These are phyloP conservation scores for Suillus plorans DNA, from an alignment of 768 basidiomycete genomes.

Conservation along the genomic window DNA sequence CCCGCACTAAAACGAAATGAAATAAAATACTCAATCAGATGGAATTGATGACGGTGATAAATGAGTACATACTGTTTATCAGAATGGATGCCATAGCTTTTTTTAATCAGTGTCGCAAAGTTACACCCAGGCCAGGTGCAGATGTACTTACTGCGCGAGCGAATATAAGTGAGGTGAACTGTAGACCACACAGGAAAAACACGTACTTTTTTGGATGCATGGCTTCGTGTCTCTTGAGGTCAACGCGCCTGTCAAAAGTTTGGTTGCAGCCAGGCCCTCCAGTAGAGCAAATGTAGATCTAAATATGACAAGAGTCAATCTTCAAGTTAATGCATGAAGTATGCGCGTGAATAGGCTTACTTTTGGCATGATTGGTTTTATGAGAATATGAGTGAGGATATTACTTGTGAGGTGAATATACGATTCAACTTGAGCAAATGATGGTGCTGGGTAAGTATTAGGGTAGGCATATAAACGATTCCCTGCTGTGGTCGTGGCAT, in stretches of 20 bases:
- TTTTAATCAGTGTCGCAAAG: slow-evolving; percentile 20
- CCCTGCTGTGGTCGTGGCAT: neutral
- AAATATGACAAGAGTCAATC: neutral
- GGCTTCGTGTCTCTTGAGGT: no score
- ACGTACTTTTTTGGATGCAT: no score
- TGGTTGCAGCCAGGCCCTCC: slow-evolving; percentile 9
- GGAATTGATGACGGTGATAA: no score
- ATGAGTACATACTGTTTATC: slow-evolving; percentile 16
- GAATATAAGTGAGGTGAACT: no score
- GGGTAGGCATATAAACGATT: neutral
- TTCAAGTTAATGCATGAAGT: neutral
- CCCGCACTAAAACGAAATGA: slow-evolving; percentile 22
- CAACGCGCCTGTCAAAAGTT: slow-evolving; percentile 12
- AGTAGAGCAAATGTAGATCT: slow-evolving; percentile 16
- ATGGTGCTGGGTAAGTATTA: neutral
- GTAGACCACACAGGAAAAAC: no score
- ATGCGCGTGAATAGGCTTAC: neutral
- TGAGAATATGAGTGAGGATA: neutral
- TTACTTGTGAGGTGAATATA: neutral
- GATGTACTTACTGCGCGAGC: slow-evolving; percentile 1
- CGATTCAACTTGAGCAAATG: neutral
- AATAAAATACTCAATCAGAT: neutral
- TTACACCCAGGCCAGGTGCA: slow-evolving; percentile 15
- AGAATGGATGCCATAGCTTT: slow-evolving; percentile 20
- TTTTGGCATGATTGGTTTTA: neutral